phyloP scores from a whole-genome alignment of 2,329 filamentous ascomycete genomes.

The Thelonectria blattea region DNA sequence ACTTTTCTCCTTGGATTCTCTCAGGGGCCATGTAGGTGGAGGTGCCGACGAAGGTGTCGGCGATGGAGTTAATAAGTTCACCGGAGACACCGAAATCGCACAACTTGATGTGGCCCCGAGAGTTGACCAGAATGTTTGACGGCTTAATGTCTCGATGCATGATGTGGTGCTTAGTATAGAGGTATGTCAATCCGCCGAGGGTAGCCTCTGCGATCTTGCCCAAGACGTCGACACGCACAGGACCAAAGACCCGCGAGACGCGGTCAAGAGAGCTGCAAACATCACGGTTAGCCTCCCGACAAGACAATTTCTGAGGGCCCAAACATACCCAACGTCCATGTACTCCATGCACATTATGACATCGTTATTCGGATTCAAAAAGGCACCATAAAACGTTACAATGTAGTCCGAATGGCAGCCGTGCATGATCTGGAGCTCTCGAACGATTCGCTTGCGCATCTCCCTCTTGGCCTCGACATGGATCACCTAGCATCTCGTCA shows the following conservation, averaged over 20 bases:
- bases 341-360: slow-evolving; percentile 99
- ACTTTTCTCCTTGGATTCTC: slow-evolving; percentile 94
- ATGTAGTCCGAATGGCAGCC: slow-evolving; percentile 97
- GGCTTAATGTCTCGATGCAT: slow-evolving; percentile 99
- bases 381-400: slow-evolving; percentile 96
- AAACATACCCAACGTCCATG: slow-evolving; percentile 93
- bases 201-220: slow-evolving; percentile 98
- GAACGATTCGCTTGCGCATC: slow-evolving; percentile 93
- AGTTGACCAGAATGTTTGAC: slow-evolving; percentile 96
- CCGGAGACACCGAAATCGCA: slow-evolving; percentile 99
- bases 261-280: slow-evolving; percentile 80
- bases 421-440: slow-evolving; percentile 97
- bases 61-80: slow-evolving; percentile 96
- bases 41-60: slow-evolving; percentile 97
- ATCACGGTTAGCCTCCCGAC: slow-evolving; percentile 13
- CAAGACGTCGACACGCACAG: slow-evolving; percentile 92
- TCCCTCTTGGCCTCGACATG: slow-evolving; percentile 98
- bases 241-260: slow-evolving; percentile 93
- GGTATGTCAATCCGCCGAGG: slow-evolving; percentile 89
- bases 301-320: too few relatives aligned
- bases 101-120: slow-evolving; percentile 90
- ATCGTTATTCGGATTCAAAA: slow-evolving; percentile 94
- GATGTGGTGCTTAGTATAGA: slow-evolving; percentile 94
- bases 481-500: slow-evolving; percentile 71
- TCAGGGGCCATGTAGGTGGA: slow-evolving; percentile 99